phyloP scores from a whole-genome alignment of 2,329 filamentous ascomycete genomes.

The Alternaria tenuissima region DNA sequence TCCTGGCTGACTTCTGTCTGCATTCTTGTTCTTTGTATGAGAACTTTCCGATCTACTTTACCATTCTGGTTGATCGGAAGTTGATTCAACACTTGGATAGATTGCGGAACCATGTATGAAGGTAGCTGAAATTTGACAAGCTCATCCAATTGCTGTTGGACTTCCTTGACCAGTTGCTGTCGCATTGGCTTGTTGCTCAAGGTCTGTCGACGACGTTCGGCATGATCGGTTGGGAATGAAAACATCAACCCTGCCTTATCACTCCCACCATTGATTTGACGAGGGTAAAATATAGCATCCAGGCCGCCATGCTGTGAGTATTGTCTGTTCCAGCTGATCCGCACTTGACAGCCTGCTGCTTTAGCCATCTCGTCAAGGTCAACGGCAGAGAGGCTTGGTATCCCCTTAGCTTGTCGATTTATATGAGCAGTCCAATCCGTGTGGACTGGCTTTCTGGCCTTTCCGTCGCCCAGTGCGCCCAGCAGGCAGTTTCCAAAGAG shows the following conservation, averaged over 20 bases:
- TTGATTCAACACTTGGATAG: slow-evolving; percentile 44
- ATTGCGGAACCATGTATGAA: slow-evolving; percentile 28
- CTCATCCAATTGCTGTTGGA: neutral
- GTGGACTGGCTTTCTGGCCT: neutral
- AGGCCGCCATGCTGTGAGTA: slow-evolving; percentile 6
- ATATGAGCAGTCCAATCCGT: neutral
- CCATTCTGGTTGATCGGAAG: slow-evolving; percentile 23
- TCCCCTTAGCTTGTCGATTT: neutral
- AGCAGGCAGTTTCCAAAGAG: neutral
- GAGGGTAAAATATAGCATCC: slow-evolving; percentile 6
- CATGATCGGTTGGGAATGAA: slow-evolving; percentile 2
- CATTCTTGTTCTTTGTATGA: too few species aligned
- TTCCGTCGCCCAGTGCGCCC: neutral
- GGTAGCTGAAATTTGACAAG: slow-evolving; percentile 13
- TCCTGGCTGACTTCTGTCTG: too few species aligned
- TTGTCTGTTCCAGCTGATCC: slow-evolving; percentile 12
- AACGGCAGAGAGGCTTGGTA: neutral
- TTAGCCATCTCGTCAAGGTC: slow-evolving; percentile 6
- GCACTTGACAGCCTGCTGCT: neutral
- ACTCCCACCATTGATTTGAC: neutral
- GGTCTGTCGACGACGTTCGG: neutral
- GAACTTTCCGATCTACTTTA: slow-evolving; percentile 21
- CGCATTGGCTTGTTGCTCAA: neutral
- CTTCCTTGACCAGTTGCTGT: neutral
- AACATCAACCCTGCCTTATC: neutral